Percentiles rank a stretch among this genome's conserved stretches.
These are phyloP conservation scores for Penicilliopsis zonata DNA, from an alignment of 495 filamentous ascomycete species.

Conservation along the genomic window DNA sequence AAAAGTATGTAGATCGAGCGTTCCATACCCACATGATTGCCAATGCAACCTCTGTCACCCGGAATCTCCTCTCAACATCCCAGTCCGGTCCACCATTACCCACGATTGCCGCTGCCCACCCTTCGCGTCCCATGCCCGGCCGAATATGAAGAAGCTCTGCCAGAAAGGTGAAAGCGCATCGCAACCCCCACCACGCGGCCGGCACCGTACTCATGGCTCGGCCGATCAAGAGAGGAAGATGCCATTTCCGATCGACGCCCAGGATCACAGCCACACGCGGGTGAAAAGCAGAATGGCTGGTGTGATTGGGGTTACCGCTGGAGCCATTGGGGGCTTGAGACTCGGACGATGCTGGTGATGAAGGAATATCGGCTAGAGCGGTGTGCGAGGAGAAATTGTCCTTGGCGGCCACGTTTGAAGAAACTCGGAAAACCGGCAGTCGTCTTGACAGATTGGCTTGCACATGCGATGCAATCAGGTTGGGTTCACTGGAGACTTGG, in stretches of 20 bases:
- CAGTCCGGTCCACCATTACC: constrained; percentile 35
- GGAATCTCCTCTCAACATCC: constrained; percentile 44
- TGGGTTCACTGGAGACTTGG: constrained; percentile 14
- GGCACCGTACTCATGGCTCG: constrained; percentile 48
- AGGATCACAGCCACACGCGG: constrained; percentile 54
- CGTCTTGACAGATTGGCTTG: not conserved
- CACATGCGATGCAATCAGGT: constrained; percentile 13
- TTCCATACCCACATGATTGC: constrained; percentile 71
- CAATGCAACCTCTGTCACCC: constrained; percentile 66
- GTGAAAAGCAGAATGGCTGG: constrained; percentile 32
- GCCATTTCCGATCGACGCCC: constrained; percentile 49
- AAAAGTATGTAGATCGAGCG: no score
- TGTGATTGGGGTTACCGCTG: constrained; percentile 22
- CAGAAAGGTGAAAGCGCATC: constrained; percentile 47
- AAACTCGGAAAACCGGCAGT: constrained; percentile 6
- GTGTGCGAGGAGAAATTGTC: constrained; percentile 18
- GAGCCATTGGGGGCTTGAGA: constrained; percentile 21
- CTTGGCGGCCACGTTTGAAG: constrained; percentile 12
- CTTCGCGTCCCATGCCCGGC: constrained; percentile 33
- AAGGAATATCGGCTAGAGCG: constrained; percentile 16
- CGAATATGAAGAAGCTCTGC: constrained; percentile 40
- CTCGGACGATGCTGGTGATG: constrained; percentile 22
- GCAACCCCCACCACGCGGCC: constrained; percentile 49
- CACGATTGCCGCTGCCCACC: constrained; percentile 33
- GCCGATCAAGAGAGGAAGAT: constrained; percentile 49